Percentiles rank a stretch among this genome's conserved stretches.
Evolutionary conservation across 257 asterid genomes (phyloP).

Genomic region (Verbascum thapsus): DNA sequence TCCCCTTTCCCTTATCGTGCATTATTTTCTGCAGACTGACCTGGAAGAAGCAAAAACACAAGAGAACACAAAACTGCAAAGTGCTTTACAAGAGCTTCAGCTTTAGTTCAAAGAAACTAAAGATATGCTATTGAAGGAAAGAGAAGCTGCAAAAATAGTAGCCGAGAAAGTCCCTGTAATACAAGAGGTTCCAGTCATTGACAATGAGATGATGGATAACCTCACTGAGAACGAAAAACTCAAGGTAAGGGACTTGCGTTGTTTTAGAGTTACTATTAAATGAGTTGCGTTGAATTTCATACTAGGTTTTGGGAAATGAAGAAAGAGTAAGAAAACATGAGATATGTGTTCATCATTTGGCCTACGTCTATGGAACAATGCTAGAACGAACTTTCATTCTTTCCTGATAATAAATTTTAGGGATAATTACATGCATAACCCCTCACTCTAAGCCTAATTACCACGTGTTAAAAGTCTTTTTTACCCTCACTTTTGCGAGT

Average conservation of each 20-base stretch:
- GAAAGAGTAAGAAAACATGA: no score
- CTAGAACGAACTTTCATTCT: no score
- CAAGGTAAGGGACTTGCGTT: constrained; percentile 48
- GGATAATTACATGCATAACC: no score
- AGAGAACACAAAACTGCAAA: constrained; percentile 79
- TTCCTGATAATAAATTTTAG: no score
- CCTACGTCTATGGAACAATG: no score
- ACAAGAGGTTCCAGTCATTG: constrained; percentile 87
- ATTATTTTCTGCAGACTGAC: constrained; percentile 58
- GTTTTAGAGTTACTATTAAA: constrained; percentile 17
- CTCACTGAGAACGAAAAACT: constrained; percentile 85
- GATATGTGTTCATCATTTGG: no score
- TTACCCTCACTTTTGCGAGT: no score
- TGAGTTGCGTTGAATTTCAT: not conserved
- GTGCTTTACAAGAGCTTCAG: constrained; percentile 79
- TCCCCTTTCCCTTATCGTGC: constrained; percentile 23
- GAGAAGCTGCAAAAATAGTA: constrained; percentile 56
- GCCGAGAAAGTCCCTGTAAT: constrained; percentile 68
- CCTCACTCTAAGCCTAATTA: no score
- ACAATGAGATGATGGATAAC: constrained; percentile 78
- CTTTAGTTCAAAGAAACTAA: constrained; percentile 79
- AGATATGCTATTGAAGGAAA: constrained; percentile 68
- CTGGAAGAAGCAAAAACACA: constrained; percentile 92
- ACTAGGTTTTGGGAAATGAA: no score
- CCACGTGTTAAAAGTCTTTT: no score